Percentiles rank a stretch among this genome's conserved stretches.
Conservation (phyloP, 2,329 filamentous ascomycete species). For the Sordariomycetes sp. region DNA sequence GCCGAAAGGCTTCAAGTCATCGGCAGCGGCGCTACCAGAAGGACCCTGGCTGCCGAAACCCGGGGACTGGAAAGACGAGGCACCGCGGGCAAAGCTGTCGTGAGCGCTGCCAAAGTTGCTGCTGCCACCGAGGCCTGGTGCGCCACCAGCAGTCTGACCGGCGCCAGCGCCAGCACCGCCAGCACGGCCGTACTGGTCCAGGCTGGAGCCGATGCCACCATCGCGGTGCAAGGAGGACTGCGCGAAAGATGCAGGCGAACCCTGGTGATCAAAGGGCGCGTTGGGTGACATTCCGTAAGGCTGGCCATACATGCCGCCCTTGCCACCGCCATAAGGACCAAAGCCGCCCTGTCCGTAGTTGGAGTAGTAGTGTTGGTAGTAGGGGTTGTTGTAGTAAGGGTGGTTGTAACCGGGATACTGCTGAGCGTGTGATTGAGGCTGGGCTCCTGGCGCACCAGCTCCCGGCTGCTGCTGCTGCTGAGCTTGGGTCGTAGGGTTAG, state of each 20-base stretch:
- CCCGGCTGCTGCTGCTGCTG: constrained; percentile 37
- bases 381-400: constrained; percentile 53
- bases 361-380: constrained; percentile 53
- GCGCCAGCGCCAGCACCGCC: constrained; percentile 38
- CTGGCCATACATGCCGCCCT: constrained; percentile 45
- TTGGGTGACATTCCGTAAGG: constrained; percentile 49
- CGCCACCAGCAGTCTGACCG: constrained; percentile 21
- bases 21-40: constrained; percentile 31
- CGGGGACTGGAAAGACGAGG: constrained; percentile 46
- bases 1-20: constrained; percentile 52
- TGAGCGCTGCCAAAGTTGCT: constrained; percentile 44
- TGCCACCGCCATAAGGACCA: constrained; percentile 40
- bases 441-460: constrained; percentile 28
- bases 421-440: constrained; percentile 35
- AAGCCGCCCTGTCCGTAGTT: constrained; percentile 44
- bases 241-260: constrained; percentile 45
- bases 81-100: constrained; percentile 44
- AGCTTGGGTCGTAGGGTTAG: constrained; percentile 61
- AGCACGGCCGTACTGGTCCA: constrained; percentile 45
- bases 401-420: constrained; percentile 44
- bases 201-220: constrained; percentile 36
- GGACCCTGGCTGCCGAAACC: constrained; percentile 43
- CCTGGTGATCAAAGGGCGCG: constrained; percentile 45
- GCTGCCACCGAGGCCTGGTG: constrained; percentile 35
- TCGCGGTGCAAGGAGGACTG: constrained; percentile 46